Base-by-base conservation (phyloP, 2,329 filamentous ascomycete genomes). In the Cladosporium colombiae region DNA sequence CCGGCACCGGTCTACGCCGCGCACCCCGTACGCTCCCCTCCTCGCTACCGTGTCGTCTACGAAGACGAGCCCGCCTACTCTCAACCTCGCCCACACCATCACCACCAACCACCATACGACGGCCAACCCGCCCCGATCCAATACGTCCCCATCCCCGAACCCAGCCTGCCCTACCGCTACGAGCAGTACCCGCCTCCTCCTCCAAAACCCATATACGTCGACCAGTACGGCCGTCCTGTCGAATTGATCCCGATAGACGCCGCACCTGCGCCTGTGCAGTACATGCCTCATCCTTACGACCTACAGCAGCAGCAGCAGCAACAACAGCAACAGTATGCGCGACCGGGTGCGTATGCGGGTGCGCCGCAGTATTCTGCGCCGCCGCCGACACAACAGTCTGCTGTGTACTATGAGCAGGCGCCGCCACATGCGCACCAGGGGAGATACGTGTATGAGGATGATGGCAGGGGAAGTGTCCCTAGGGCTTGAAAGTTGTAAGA, bases 161-260 rank as follows among this genome's bases (percentile, higher is more conserved):
- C 64, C 29, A 64, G 64, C 11, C 68, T 70, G 37, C 68, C 71
- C 21, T 64, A 58, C 27, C 66, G 66, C 49, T 62, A 65, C n/a
- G 50, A 61, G 10, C 69, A 65, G 13, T 71, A 72, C 64, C 69
- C 70, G 27, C 67, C 69, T 27, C 67, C 68, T 18, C 63, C 56
- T 13, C 65, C 66, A 21, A 70, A 71, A 57, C 69, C 71, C 2
- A 66, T 73, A n/a, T 76, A 74, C 65, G 72, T 76, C n/a, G 75
- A 76, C 50, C 68, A 75, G 58, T 74, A 75, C 64, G 75, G 75
- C 44, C 68, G 70, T 13, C 71, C 68, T 6, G 62, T 76, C 11
- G 69, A 74, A 59, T 67, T 74, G 16, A 68, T 73, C 14, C 73
- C 72, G 5, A 69, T 73, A 50, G 72, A 75, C 62, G 56, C 69